These are phyloP conservation scores for Suillus fuscotomentosus DNA, from an alignment of 768 basidiomycete genomes.

Conservation along the genomic window DNA sequence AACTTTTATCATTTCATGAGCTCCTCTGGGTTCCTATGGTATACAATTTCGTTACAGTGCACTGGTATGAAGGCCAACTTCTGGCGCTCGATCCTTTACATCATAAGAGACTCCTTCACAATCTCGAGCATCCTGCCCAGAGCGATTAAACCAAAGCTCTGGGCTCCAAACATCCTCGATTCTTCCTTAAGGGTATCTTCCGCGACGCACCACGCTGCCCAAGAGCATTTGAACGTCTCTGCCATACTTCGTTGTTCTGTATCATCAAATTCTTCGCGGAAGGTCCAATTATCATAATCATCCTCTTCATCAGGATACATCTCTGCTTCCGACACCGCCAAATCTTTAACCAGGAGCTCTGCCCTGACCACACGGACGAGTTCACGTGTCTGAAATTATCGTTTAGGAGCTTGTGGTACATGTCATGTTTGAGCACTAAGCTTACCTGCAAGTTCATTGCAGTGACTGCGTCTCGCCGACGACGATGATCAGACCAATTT, in stretches of 20 bases:
- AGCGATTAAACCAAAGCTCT: slow-evolving; percentile 48
- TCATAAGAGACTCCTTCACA: slow-evolving; percentile 25
- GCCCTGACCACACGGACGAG: slow-evolving; percentile 35
- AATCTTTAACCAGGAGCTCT: slow-evolving; percentile 25
- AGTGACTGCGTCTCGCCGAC: slow-evolving; percentile 36
- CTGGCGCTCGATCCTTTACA: background rate
- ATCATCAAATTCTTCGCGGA: slow-evolving; percentile 16
- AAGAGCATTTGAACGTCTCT: slow-evolving; percentile 38
- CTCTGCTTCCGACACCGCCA: slow-evolving; percentile 6
- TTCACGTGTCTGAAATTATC: slow-evolving; percentile 35
- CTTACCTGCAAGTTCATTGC: slow-evolving; percentile 46
- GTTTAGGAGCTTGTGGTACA: background rate
- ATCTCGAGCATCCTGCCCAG: slow-evolving; percentile 43
- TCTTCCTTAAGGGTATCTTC: slow-evolving; percentile 26
- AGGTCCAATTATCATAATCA: slow-evolving; percentile 27
- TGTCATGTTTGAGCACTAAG: background rate
- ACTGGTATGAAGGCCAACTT: background rate
- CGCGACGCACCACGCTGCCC: slow-evolving; percentile 44
- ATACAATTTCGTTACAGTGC: background rate
- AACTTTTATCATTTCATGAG: background rate
- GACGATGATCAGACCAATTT: slow-evolving; percentile 41
- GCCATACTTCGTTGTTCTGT: slow-evolving; percentile 26
- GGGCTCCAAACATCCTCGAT: slow-evolving; percentile 35
- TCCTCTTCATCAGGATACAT: slow-evolving; percentile 22
- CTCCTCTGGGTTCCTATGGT: background rate